phyloP scores from a whole-genome alignment of 805 yeast genomes.

The Sugiyamaella smithiae region DNA sequence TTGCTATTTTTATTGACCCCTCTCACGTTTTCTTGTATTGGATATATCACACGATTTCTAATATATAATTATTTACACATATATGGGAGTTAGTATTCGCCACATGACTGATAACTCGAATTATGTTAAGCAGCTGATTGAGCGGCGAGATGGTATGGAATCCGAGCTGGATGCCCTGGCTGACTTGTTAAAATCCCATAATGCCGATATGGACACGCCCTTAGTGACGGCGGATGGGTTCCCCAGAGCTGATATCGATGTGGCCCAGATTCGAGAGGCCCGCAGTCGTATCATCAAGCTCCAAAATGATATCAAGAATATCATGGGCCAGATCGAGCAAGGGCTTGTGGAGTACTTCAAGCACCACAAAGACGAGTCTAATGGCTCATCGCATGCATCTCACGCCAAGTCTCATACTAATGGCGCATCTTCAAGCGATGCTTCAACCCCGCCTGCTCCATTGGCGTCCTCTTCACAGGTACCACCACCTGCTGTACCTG shows the following conservation, averaged over 20 bases:
- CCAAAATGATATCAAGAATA: constrained; percentile 61
- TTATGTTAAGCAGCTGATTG: constrained; percentile 17
- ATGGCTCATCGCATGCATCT: background rate
- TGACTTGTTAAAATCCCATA: constrained; percentile 43
- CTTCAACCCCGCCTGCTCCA: background rate
- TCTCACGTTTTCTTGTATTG: no score
- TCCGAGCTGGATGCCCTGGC: constrained; percentile 41
- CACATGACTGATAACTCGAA: constrained; percentile 1
- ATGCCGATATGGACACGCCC: constrained; percentile 61
- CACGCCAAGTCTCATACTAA: background rate
- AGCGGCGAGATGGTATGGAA: constrained; percentile 38
- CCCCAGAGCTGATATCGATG: constrained; percentile 82
- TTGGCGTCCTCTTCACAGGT: background rate
- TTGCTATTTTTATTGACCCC: no score
- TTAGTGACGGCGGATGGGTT: constrained; percentile 73
- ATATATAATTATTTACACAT: background rate
- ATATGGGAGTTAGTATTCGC: constrained; percentile 1
- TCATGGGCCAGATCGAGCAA: constrained; percentile 47
- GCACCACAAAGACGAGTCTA: constrained; percentile 1
- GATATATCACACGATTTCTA: background rate
- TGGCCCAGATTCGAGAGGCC: constrained; percentile 59
- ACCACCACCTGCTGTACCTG: background rate
- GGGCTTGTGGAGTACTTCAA: constrained; percentile 44
- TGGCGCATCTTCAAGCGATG: background rate
- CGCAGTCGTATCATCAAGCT: constrained; percentile 64